Percentiles rank a stretch among this genome's conserved stretches.
phyloP scores from a whole-genome alignment of 2,329 filamentous ascomycete genomes.

The Ampelomyces quisqualis region DNA sequence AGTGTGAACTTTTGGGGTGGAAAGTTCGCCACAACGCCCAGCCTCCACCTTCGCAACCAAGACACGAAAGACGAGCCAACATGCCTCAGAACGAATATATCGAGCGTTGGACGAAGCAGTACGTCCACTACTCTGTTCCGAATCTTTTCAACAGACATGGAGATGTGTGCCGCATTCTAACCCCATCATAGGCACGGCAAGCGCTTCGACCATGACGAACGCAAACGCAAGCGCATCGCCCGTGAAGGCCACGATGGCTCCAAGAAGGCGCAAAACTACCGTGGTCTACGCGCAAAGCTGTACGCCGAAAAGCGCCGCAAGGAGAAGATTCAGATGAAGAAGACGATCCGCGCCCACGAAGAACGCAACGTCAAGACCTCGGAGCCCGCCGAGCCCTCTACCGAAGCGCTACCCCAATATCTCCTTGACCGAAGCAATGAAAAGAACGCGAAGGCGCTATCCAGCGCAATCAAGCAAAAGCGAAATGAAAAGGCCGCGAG shows the following conservation, averaged over 20 bases:
- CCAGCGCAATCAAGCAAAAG: conserved; percentile 92
- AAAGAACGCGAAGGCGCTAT: conserved; percentile 72
- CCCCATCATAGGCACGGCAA: conserved; percentile 29
- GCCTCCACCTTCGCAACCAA: conserved; percentile 8
- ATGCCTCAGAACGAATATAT: conserved; percentile 79
- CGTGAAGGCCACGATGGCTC: conserved; percentile 87
- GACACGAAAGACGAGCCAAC: conserved; percentile 15
- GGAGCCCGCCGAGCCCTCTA: conserved; percentile 73
- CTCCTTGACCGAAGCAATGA: conserved; percentile 79
- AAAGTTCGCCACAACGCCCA: conserved; percentile 18
- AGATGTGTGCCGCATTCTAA: conserved; percentile 12
- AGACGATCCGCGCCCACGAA: conserved; percentile 79
- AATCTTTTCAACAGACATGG: not conserved
- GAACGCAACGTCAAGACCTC: conserved; percentile 91
- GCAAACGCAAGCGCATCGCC: conserved; percentile 79
- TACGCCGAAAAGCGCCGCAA: conserved; percentile 90
- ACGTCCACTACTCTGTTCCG: conserved; percentile 32
- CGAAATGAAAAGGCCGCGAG: conserved; percentile 84
- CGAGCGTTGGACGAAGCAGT: conserved; percentile 71
- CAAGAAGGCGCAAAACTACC: conserved; percentile 88
- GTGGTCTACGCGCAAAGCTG: conserved; percentile 87
- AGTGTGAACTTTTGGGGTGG: conserved; percentile 25
- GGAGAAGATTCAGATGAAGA: conserved; percentile 67
- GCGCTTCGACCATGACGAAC: conserved; percentile 81
- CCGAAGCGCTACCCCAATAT: conserved; percentile 85